phyloP scores from a whole-genome alignment of 495 filamentous ascomycete genomes.

The Podospora pseudopauciseta region DNA sequence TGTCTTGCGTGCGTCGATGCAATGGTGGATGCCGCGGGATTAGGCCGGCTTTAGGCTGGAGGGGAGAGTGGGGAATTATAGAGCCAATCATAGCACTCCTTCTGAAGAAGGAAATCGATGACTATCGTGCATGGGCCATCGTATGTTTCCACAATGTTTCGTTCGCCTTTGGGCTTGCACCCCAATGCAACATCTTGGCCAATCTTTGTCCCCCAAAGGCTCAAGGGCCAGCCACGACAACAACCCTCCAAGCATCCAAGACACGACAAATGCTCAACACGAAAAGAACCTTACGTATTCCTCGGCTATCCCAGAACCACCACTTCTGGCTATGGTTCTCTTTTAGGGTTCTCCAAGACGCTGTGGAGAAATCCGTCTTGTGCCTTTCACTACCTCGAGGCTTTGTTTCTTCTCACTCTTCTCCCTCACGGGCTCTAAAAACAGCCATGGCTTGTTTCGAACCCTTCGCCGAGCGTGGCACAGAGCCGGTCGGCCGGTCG shows the following conservation, averaged over 20 bases:
- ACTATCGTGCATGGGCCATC: constrained; percentile 6
- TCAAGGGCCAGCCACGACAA: not conserved
- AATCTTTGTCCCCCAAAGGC: not conserved
- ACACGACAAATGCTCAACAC: not conserved
- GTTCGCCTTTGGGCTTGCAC: not conserved
- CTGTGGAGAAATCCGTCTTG: not conserved
- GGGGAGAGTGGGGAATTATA: not conserved
- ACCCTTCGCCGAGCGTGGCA: constrained; percentile 14
- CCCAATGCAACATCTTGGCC: constrained; percentile 3
- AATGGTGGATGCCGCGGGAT: not conserved
- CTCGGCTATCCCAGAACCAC: not conserved
- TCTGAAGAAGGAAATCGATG: constrained; percentile 11
- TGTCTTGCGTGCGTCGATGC: not conserved
- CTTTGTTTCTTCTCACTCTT: not conserved
- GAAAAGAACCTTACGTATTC: not conserved
- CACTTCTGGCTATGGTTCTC: not conserved
- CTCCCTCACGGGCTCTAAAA: constrained; percentile 2
- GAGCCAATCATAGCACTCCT: constrained; percentile 9
- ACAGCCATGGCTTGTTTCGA: constrained; percentile 16
- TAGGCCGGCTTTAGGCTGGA: not conserved
- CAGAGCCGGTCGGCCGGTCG: constrained; percentile 5
- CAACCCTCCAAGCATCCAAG: too few relatives aligned
- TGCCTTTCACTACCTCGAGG: not conserved
- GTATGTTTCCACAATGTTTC: not conserved
- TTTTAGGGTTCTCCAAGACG: not conserved